Base-by-base conservation (phyloP, 2,329 filamentous ascomycete genomes). In the Colletotrichum sp. region DNA sequence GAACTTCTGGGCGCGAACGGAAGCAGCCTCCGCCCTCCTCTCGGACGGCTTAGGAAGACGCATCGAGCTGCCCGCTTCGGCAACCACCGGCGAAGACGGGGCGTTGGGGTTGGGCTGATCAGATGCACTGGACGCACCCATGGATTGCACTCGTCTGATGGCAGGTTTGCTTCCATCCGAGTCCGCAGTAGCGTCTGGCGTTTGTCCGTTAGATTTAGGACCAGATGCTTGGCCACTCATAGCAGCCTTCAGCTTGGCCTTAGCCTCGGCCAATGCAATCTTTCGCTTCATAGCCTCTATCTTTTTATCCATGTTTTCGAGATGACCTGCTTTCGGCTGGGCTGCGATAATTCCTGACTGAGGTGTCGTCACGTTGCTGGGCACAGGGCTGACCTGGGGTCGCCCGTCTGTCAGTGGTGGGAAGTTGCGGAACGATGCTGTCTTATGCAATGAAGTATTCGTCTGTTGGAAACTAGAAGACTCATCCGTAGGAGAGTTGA, bases 241-340 rank as follows among this genome's bases (percentile, higher is more conserved):
- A 29, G 66, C 63, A 36, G 62, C 64, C 70, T 84, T 87, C 61
- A 83, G 82, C 77, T 85, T 88, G 78, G 87, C 87, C 77, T 87
- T 88, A 12, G 89, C 89, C 79, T 92, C 90, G 18, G 88, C 88
- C 76, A 90, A 87, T 3, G 89, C 89, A 77, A 92, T 91, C 76
- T 84, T 88, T 38, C 85, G 84, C 78, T 90, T 91, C 83, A 92
- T 88, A 66, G 88, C 86, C 77, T 92, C 88, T 36, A 93, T 93
- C 76, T 89, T 86, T 70, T 87, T 88, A 75, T 90, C 87, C 82
- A 90, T 90, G 51, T 82, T 83, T 58, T 85, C 83, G 27, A 91
- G 79, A 72, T 89, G 84, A 62, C 84, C 81, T 36, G 69, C 65
- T 61, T 79, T 83, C 80, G 38, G 78, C 78, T 69, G 83, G 75